Percentiles rank a stretch among this genome's conserved stretches.
These are phyloP conservation scores for Malus hybrid DNA, from an alignment of 331 rosid species.

Conservation along the genomic window DNA sequence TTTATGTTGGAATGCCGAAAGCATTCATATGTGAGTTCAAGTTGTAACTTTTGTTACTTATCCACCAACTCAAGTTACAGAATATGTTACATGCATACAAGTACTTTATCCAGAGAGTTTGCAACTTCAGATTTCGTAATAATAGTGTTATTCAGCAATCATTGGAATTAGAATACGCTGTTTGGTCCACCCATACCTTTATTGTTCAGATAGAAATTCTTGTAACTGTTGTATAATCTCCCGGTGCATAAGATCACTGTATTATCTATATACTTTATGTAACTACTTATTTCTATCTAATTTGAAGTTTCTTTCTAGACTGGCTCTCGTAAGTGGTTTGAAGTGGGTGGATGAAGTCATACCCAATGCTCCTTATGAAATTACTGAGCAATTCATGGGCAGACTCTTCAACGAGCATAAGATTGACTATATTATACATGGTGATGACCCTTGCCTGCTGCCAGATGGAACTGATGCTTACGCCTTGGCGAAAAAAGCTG, in stretches of 20 bases:
- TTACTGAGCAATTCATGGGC: constrained; percentile 83
- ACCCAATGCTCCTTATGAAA: constrained; percentile 90
- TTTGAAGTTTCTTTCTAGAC: constrained; percentile 38
- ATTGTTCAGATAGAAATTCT: background rate
- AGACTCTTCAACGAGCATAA: constrained; percentile 89
- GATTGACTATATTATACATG: constrained; percentile 91
- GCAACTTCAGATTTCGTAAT: too few species aligned
- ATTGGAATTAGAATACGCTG: background rate
- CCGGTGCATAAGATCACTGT: background rate
- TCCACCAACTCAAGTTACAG: background rate
- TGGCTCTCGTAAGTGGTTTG: constrained; percentile 91
- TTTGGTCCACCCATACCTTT: background rate
- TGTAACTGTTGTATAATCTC: background rate
- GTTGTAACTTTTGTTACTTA: background rate
- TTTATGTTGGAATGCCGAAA: background rate
- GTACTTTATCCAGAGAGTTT: background rate
- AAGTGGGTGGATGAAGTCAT: constrained; percentile 99
- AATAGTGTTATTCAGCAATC: background rate
- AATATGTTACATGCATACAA: background rate
- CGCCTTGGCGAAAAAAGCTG: constrained; percentile 90
- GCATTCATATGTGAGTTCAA: background rate
- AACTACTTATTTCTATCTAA: constrained; percentile 7
- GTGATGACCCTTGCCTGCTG: constrained; percentile 99
- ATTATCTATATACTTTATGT: background rate
- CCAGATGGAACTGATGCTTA: constrained; percentile 99